Conservation (phyloP, 129 eudicot species). For the Tagetes patula region DNA sequence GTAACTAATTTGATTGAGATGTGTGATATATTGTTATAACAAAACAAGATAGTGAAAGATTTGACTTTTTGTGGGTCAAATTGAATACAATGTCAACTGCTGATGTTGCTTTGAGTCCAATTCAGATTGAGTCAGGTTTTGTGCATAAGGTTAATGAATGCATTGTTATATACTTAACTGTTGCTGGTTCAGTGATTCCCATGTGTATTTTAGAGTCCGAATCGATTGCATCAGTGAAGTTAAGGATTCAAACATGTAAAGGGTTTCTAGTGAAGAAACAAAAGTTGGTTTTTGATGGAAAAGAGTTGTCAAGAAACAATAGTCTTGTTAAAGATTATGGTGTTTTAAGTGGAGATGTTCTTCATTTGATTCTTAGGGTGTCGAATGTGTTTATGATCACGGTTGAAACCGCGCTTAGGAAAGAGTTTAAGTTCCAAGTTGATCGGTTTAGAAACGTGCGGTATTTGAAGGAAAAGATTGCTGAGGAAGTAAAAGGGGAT, state of each 20-base stretch:
- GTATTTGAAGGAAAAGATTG: constrained; percentile 54
- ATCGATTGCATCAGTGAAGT: constrained; percentile 70
- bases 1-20: constrained; percentile 24
- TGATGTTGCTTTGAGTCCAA: constrained; percentile 63
- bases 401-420: constrained; percentile 49
- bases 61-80: constrained; percentile 17
- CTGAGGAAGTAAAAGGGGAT: constrained; percentile 52
- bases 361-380: constrained; percentile 58
- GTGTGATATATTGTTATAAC: constrained; percentile 29
- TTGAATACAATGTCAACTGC: constrained; percentile 53
- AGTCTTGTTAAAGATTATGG: constrained; percentile 71
- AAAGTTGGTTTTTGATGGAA: constrained; percentile 61
- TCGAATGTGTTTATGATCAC: constrained; percentile 61
- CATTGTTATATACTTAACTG: constrained; percentile 47
- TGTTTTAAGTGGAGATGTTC: constrained; percentile 52
- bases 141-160: constrained; percentile 38
- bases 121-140: constrained; percentile 39
- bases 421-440: constrained; percentile 56
- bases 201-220: constrained; percentile 76
- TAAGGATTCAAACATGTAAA: constrained; percentile 73
- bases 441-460: constrained; percentile 50
- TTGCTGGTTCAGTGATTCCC: constrained; percentile 68
- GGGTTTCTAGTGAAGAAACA: constrained; percentile 75
- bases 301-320: constrained; percentile 56
- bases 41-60: constrained; percentile 22